Percentiles rank a stretch among this genome's conserved stretches.
Conservation (phyloP, 257 asterid species). For the Orobanche coerulescens region DNA sequence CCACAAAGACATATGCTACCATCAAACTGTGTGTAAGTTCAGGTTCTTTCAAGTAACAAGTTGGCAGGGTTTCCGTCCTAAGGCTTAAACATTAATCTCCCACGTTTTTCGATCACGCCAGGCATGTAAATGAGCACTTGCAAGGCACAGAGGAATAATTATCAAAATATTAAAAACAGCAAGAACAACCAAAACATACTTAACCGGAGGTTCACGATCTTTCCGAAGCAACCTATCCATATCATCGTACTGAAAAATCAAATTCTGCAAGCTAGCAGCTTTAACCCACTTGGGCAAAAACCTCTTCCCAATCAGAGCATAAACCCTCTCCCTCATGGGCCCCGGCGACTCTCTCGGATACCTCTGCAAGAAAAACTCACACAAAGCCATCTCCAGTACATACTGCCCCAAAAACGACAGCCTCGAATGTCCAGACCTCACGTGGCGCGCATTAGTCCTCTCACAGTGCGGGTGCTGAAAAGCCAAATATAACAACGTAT, state of each 20-base stretch:
- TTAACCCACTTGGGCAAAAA: constrained; percentile 75
- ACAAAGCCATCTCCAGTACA: constrained; percentile 73
- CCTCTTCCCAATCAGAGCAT: constrained; percentile 85
- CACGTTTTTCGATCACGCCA: too few species aligned
- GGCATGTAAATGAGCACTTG: neutral
- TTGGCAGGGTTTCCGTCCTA: neutral
- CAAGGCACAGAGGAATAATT: neutral
- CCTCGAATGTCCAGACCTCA: constrained; percentile 80
- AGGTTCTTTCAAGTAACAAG: neutral
- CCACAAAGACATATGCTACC: neutral
- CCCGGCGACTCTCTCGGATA: constrained; percentile 97
- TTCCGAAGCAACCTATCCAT: constrained; percentile 68
- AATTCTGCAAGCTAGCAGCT: constrained; percentile 86
- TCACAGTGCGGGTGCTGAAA: constrained; percentile 93
- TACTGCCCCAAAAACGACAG: constrained; percentile 75
- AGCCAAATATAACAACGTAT: constrained; percentile 74
- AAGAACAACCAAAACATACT: constrained; percentile 40
- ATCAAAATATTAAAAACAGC: neutral
- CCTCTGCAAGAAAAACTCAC: constrained; percentile 90
- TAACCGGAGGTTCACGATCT: constrained; percentile 84
- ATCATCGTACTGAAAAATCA: constrained; percentile 80
- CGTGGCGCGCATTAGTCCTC: constrained; percentile 81
- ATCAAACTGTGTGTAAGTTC: neutral
- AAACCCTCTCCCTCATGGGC: constrained; percentile 97
- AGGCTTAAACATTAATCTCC: too few species aligned